Evolutionary conservation across 768 basidiomycete genomes (phyloP), one percentile per base, ranked within the genome.

Genomic region (Kwoniella botswanensis): DNA sequence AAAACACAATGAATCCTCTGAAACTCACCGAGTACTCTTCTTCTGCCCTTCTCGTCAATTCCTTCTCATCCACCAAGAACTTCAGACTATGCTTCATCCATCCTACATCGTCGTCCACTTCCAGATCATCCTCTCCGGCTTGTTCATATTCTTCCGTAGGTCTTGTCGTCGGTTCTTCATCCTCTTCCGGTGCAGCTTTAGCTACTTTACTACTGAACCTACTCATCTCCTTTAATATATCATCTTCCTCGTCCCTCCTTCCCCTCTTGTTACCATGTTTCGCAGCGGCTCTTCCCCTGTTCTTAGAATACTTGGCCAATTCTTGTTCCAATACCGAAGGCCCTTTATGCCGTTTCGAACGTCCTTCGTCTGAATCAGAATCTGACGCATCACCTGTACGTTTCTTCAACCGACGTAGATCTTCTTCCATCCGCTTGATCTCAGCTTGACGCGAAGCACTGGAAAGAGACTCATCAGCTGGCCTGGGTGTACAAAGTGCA

Each of bases 261-360:
- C 93, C 93, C 72, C 94, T 91, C 77, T 88, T 89, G 29, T 68
- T 76, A 2, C 57, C 66, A 76, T 86, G 86, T 72, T 86, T 85
- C 22, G 82, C 84, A 74, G 86, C 87, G 73, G 88, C 89, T 21
- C 71, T 13, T 88, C 91, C 24, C 87, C 87, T 4, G 86, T 87
- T 76, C 71, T 90, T 91, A 35, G 89, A 81, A 79, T 96, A 96
- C 80, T 90, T 92, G 5, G 91, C 88, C 35, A 94, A 86, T 80
- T 94, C 93, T 79, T 93, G 90, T 72, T 90, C 89, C 17, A 96
- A 85, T 60, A 90, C 88, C 0, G 93, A 94, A 70, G 88, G 88
- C 5, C 83, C 84, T 69, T 78, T 76, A 12, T 79, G 67, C 60
- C 89, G 89, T 82, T 89, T 90, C 76, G 74, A 71, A 17, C 71